Conservation (phyloP, 164 flowering plant species). For the Umbellularia californica region DNA sequence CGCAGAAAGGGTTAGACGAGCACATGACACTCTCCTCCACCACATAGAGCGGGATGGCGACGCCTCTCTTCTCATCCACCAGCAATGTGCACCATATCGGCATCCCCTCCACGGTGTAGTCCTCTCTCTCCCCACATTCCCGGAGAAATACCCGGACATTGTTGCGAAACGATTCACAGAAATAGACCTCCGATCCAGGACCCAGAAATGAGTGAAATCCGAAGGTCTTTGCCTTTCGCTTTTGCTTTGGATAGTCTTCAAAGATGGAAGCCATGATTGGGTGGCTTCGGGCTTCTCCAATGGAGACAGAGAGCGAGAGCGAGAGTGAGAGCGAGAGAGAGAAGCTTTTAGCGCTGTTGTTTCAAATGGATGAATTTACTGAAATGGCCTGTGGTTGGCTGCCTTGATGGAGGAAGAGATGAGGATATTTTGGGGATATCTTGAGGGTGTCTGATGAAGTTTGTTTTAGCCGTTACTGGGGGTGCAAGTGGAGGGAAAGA, state of each 20-base stretch:
- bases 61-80: constrained; percentile 41
- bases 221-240: background rate
- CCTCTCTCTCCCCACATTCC: constrained; percentile 52
- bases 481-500: background rate
- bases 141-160: constrained; percentile 54
- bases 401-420: background rate
- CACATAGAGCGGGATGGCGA: constrained; percentile 62
- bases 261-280: constrained; percentile 1
- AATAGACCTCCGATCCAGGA: constrained; percentile 41
- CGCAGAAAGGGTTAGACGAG: constrained; percentile 56
- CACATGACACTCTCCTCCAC: constrained; percentile 55
- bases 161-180: constrained; percentile 58
- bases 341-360: background rate
- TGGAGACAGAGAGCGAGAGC: background rate
- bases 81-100: constrained; percentile 65
- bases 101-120: constrained; percentile 45
- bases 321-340: background rate
- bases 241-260: background rate
- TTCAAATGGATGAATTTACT: background rate
- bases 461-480: background rate
- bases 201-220: constrained; percentile 51
- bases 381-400: background rate
- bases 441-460: background rate
- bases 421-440: background rate
- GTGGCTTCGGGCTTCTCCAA: background rate